Evolutionary conservation across 257 asterid genomes (phyloP), one percentile per base, ranked within the genome.

Genomic region (Sherardia arvensis): DNA sequence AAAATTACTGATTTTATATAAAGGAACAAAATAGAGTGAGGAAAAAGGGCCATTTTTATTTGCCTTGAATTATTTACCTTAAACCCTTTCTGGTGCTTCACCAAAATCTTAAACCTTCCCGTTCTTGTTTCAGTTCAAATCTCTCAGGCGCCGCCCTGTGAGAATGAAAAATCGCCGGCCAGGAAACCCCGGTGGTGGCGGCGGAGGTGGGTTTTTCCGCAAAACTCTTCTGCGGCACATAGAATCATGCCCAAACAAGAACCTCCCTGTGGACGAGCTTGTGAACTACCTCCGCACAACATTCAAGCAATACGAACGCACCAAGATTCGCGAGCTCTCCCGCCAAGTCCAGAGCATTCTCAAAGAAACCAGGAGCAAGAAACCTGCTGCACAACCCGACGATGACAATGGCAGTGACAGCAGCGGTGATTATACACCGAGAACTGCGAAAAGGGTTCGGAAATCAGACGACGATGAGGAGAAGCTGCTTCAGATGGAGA

Each of bases 271-370:
- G 10, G 96, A 91, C 21, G 78, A 91, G 62, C 70, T 91, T 57
- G 96, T 88, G 48, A 80, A 74, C 59, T 81, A 78, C 69, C 88
- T 91, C 71, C 87, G 94, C 33, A 62, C 85, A 29, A 61, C 77
- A 25, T 77, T 76, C 74, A 73, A 80, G 6, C 72, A 68, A 12
- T 86, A 88, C n/a, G 53, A 74, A 25, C 96, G 95, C 57, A 72
- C 68, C 18, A 81, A 80, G 81, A 40, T 77, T 33, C 84, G 64
- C 27, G 87, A 83, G 2, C 76, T 91, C 30, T 73, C 85, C 0
- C 78, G 65, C 66, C 74, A 79, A 8, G 95, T 91, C 20, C 56
- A 65, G 25, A 58, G 68, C 14, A 33, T 81, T 12, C 32, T 74
- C 20, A 53, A 75, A 18, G 59, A 48, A 27, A 43, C 55, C 32